Percentiles rank a stretch among this genome's conserved stretches.
Conservation (phyloP, 345 rosid species). For the Theobroma cacao region DNA sequence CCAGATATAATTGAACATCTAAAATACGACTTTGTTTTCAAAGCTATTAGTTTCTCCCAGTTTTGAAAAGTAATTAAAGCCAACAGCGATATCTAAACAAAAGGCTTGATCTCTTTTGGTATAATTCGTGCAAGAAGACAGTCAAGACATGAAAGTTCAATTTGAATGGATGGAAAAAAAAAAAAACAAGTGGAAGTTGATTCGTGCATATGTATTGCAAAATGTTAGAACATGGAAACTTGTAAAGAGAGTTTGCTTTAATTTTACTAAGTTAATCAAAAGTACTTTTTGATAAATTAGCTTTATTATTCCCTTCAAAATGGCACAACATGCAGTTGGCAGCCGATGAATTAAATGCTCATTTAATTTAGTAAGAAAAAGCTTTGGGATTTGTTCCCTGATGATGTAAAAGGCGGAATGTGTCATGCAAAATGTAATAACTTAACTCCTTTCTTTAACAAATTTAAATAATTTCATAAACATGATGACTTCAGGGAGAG, state of each 20-base stretch:
- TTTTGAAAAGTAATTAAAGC: neutral
- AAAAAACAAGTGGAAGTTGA: neutral
- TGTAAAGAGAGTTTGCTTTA: neutral
- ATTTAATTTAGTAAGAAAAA: neutral
- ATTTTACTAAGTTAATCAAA: neutral
- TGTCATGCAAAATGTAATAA: neutral
- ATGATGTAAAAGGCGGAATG: neutral
- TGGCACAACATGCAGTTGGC: neutral
- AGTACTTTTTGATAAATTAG: neutral
- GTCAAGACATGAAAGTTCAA: neutral
- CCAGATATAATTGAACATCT: slow-evolving; percentile 9
- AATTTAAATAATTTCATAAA: neutral
- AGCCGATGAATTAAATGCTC: neutral
- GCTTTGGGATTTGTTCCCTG: neutral
- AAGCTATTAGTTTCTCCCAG: neutral
- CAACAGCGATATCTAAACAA: neutral
- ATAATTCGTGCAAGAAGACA: neutral
- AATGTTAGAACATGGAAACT: neutral
- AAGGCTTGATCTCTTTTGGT: neutral
- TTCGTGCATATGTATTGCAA: neutral
- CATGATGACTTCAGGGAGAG: neutral
- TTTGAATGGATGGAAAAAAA: neutral
- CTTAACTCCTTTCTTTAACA: neutral
- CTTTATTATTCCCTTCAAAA: neutral
- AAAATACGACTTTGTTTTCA: neutral